Evolutionary conservation across 2,329 filamentous ascomycete genomes (phyloP).

Genomic region (Teratosphaeria nubilosa): DNA sequence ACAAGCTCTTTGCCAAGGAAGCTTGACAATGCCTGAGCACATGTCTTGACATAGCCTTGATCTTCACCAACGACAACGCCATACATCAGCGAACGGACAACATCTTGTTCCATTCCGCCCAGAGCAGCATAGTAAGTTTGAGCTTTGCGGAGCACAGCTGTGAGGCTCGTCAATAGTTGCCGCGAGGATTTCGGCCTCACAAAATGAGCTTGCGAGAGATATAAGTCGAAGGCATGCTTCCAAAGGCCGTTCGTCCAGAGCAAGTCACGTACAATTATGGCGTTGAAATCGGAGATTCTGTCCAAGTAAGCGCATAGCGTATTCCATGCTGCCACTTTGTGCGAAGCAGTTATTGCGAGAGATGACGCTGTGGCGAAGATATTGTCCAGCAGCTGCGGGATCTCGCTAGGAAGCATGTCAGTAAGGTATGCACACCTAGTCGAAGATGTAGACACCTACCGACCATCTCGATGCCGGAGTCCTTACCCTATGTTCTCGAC

Average conservation of each 20-base stretch:
- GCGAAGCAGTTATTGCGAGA: conserved; percentile 16
- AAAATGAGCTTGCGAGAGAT: conserved; percentile 32
- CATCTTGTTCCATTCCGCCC: background rate
- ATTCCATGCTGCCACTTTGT: conserved; percentile 35
- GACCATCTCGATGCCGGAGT: background rate
- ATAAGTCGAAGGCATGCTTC: conserved; percentile 30
- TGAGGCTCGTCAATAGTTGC: conserved; percentile 34
- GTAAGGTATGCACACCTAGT: background rate
- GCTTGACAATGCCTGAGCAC: conserved; percentile 35
- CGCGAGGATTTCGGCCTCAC: conserved; percentile 39
- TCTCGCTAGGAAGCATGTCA: conserved; percentile 3
- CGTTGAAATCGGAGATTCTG: conserved; percentile 24
- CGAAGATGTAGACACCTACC: background rate
- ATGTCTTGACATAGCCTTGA: conserved; percentile 1
- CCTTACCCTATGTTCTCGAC: background rate
- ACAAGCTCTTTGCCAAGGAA: conserved; percentile 54
- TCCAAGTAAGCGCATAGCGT: conserved; percentile 36
- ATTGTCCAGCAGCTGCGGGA: conserved; percentile 10
- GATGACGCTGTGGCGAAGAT: conserved; percentile 12
- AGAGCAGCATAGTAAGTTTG: background rate
- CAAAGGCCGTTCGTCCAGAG: conserved; percentile 30
- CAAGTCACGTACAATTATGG: conserved; percentile 19
- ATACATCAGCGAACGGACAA: background rate
- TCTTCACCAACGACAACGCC: conserved; percentile 4
- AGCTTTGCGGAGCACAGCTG: conserved; percentile 25